Base-by-base conservation (phyloP, 2,329 filamentous ascomycete species). In the Hymenoscyphus fructigenus region DNA sequence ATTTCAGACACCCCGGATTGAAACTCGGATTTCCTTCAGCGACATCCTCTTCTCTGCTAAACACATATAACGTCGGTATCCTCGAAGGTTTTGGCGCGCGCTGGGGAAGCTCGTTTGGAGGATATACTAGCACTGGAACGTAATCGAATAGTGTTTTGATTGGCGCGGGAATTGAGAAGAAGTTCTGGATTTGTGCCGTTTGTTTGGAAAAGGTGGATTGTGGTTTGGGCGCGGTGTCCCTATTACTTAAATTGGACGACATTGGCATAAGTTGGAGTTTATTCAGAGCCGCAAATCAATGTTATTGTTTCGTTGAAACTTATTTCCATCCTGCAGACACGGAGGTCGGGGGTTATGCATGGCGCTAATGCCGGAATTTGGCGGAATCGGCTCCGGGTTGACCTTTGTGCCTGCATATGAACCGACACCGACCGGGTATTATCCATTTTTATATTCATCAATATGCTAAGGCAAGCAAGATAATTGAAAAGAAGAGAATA, bases 1-100 rank as follows among this genome's bases (percentile, higher is more conserved):
- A 98, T 81, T 94, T 97, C 74, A 98, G 82, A 81, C 95, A 99
- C 65, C 88, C 87, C 12, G 95, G 95, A 76, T 98, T 98, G 79
- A 90, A 96, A 69, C 92, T 96, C 29, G 93, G 91, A 34, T 81
- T 79, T 4, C 87, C 88, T 47, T 75, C 75, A 63, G 77, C 76
- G 38, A 88, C 90, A 72, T 87, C 89, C n/a, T 83, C 79, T 1
- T 85, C 80, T 15, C 84, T 86, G 66, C 86, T 85, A 78, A 97
- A 98, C 64, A 97, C 82, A 76, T 93, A 93, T 9, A 99, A 86
- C 82, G 66, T 81, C 72, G 64, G 80, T 77, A 65, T 84, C 72
- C 79, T 79, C 67, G 79, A 75, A 69, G 76, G 78, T 61, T 79
- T 79, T 36, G 81, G 83, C 32, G 84, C 80, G 70, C 89, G 83